Base-by-base conservation (phyloP, 805 yeast genomes). In the Myxozyma kluyveri region DNA sequence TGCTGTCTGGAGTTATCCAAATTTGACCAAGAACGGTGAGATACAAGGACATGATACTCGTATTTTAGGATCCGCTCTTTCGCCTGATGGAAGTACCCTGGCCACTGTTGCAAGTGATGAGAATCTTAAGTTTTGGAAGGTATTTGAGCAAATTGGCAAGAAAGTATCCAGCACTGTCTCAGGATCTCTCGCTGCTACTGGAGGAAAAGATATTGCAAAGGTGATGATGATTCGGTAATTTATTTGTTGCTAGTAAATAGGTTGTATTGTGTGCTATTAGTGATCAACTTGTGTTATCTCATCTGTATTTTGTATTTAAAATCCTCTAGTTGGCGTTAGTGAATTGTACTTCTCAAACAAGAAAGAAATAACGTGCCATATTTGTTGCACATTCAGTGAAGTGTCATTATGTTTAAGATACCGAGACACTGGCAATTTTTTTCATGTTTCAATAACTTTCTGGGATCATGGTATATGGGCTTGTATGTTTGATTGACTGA, bases 21-120 rank as follows among this genome's bases (percentile, higher is more conserved):
- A 89, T 2, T 75, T 87, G 54, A 86, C 85, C 61, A 86, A 87
- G 67, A 89, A 91, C 2, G 96, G 96, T 4, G 95, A 88, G 61
- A 86, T 93, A 47, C 81, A 82, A 36, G 96, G 97, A 1, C 99
- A 93, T 66, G 96, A 88, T 58, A 81, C 93, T 14, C 77, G 98
- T 60, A 88, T 93, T 23, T 75, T 93, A 47, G 80, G 80, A 56
- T 85, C 96, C 24, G 82, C 88, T 42, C 67, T 93, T 47, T 86
- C 96, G 22, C 97, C 97, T 2, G 97, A 93, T 69, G 87, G 86
- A 14, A 80, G 87, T 47, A 87, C 95, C 0, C 71, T 93, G 49
- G 98, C 96, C 0, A 93, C 99, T 0, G 89, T 90, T 42, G 95
- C 97, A 1, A 95, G 96, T 10, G 98, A 93, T 69, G 99, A 93